These are phyloP conservation scores for Phaeodactylum tricornutum DNA, from an alignment of 108 stramenopile genomes.

Conservation along the genomic window DNA sequence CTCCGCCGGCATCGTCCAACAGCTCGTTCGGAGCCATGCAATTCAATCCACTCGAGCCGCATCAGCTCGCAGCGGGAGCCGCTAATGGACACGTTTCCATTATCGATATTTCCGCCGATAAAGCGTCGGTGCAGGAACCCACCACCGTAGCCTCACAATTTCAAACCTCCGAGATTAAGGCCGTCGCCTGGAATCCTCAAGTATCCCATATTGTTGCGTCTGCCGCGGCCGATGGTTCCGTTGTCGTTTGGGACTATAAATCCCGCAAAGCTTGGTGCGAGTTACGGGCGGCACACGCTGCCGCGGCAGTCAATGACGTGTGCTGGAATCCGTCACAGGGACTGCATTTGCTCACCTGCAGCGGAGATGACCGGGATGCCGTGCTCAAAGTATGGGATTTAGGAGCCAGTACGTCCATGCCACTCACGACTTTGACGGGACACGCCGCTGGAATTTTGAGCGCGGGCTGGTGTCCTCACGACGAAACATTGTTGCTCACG, in stretches of 20 bases:
- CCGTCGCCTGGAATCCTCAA: slow-evolving; percentile 92
- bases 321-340: slow-evolving; percentile 95
- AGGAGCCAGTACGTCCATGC: slow-evolving; percentile 85
- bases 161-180: slow-evolving; percentile 75
- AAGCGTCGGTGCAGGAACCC: slow-evolving; percentile 25
- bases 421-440: slow-evolving; percentile 78
- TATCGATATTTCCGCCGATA: slow-evolving; percentile 31
- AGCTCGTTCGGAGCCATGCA: slow-evolving; percentile 73
- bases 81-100: slow-evolving; percentile 72
- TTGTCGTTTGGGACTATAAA: slow-evolving; percentile 92
- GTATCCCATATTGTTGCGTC: slow-evolving; percentile 93
- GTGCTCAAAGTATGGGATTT: slow-evolving; percentile 94
- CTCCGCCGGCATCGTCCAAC: slow-evolving; percentile 29
- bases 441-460: slow-evolving; percentile 87
- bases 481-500: slow-evolving; percentile 67
- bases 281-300: slow-evolving; percentile 50
- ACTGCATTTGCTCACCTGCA: slow-evolving; percentile 88
- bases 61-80: slow-evolving; percentile 76
- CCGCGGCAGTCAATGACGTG: slow-evolving; percentile 64
- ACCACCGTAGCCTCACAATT: slow-evolving; percentile 21
- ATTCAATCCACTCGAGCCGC: slow-evolving; percentile 76
- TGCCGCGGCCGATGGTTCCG: slow-evolving; percentile 71
- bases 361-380: slow-evolving; percentile 81
- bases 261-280: slow-evolving; percentile 94
- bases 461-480: slow-evolving; percentile 93